Percentiles rank a stretch among this genome's conserved stretches.
Evolutionary conservation across 495 filamentous ascomycete genomes (phyloP).

Genomic region (Penicillium soppii): DNA sequence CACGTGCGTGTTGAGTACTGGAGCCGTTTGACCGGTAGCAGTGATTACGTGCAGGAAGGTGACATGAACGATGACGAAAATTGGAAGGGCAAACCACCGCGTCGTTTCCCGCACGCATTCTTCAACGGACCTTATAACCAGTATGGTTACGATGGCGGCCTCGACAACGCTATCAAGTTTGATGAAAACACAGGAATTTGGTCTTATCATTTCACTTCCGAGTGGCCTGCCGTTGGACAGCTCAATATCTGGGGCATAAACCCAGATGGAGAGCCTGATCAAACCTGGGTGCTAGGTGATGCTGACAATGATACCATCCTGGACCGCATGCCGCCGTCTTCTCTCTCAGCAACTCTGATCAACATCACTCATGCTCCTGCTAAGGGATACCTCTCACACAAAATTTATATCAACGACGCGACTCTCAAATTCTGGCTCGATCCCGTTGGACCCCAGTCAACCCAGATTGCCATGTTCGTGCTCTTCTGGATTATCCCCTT

Average conservation of each 20-base stretch:
- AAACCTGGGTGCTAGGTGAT: conserved; percentile 57
- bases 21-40: conserved; percentile 62
- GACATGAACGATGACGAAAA: conserved; percentile 56
- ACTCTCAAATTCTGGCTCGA: conserved; percentile 47
- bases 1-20: conserved; percentile 70
- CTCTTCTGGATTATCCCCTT: conserved; percentile 57
- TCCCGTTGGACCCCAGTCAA: conserved; percentile 49
- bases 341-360: conserved; percentile 52
- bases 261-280: conserved; percentile 62
- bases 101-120: conserved; percentile 64
- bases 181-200: conserved; percentile 50
- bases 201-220: conserved; percentile 60
- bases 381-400: conserved; percentile 55
- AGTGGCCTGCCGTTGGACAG: conserved; percentile 63
- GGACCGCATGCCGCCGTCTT: conserved; percentile 62
- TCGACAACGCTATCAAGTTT: conserved; percentile 54
- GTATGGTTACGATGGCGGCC: conserved; percentile 65
- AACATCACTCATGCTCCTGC: conserved; percentile 60
- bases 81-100: conserved; percentile 28
- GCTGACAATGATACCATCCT: conserved; percentile 58
- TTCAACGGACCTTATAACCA: conserved; percentile 66
- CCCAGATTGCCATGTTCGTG: conserved; percentile 57
- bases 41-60: conserved; percentile 61
- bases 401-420: conserved; percentile 55
- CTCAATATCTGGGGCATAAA: conserved; percentile 71